Evolutionary conservation across 2,329 filamentous ascomycete species (phyloP), one percentile per base, ranked within the genome.

Genomic region (Escovopsis sp.): DNA sequence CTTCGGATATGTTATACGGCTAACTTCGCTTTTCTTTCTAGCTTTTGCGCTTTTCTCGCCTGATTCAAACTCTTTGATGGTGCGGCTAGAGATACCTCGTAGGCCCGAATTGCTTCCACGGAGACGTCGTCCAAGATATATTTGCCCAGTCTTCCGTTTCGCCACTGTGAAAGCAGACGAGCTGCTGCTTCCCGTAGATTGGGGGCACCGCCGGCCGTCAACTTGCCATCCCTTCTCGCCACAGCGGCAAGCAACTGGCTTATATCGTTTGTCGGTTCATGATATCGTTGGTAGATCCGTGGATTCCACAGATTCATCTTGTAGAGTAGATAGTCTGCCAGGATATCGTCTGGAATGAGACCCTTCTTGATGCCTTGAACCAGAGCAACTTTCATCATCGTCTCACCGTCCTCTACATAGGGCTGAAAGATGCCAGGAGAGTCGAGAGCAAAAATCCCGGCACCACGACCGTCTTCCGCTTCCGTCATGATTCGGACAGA

Each of bases 391-490:
- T 94, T 96, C 42, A 98, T 65, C 90, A 98, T 98, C 31, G 77
- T 74, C 53, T 90, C 80, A 13, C 81, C 70, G 49, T 92, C 74
- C 0, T 79, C 71, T 19, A 96, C 80, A 53, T 93, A 94, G 0
- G 90, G 90, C 39, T 94, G 74, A 56, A 96, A 98, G 8, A 98
- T 87, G 33, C 90, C 90, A 0, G 90, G 90, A 0, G 88, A 94
- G 57, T 98, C 90, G 33, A 93, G 63, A 30, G 96, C 61, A 53
- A 90, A 94, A 5, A 94, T 78, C 30, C 78, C 79, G 31, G 70
- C 64, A 17, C 64, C 66, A 16, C 64, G 48, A 4, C 49, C 56
- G 14, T 55, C 61, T 41, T 47, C 59, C 42, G 58, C 67, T 60
- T 47, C 50, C 16, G 52, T 46, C 36, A 71, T 49, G 43, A 98